Percentiles rank a stretch among this genome's conserved stretches.
phyloP scores from a whole-genome alignment of 1,139 yeast species.

The Yamadazyma triangularis region DNA sequence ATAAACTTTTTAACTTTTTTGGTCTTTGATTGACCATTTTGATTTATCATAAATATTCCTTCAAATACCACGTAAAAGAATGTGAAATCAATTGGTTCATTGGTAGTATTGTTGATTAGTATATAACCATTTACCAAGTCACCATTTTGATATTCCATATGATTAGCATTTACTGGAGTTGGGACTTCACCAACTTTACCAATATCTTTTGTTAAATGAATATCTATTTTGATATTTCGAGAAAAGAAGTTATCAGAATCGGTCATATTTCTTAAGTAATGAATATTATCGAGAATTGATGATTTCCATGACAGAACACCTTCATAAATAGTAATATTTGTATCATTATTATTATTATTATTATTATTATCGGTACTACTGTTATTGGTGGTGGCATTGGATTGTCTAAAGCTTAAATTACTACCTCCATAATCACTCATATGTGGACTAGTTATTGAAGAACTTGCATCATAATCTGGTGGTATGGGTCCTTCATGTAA shows the following conservation, averaged over 20 bases:
- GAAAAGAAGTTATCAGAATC: slow-evolving; percentile 21
- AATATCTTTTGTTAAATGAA: slow-evolving; percentile 32
- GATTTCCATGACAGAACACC: no score
- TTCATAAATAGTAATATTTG: no score
- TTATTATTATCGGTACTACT: neutral
- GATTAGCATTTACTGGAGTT: slow-evolving; percentile 28
- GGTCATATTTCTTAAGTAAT: slow-evolving; percentile 28
- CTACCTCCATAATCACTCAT: neutral
- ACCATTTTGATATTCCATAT: slow-evolving; percentile 36
- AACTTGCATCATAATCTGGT: slow-evolving; percentile 10
- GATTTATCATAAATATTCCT: slow-evolving; percentile 19
- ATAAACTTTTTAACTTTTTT: slow-evolving; percentile 13
- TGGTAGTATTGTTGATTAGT: slow-evolving; percentile 21
- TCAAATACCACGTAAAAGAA: slow-evolving; percentile 41
- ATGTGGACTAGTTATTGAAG: neutral
- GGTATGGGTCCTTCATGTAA: slow-evolving; percentile 8
- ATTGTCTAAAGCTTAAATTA: neutral
- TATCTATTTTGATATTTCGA: slow-evolving; percentile 21
- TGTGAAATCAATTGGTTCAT: slow-evolving; percentile 27
- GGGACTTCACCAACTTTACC: slow-evolving; percentile 25
- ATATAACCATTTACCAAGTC: slow-evolving; percentile 37
- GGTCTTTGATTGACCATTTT: slow-evolving; percentile 12
- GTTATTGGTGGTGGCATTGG: neutral
- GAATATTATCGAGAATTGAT: slow-evolving; percentile 35
- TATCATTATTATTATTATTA: neutral